Evolutionary conservation across 2,329 filamentous ascomycete genomes (phyloP).

Genomic region (Aspergillus texensis): DNA sequence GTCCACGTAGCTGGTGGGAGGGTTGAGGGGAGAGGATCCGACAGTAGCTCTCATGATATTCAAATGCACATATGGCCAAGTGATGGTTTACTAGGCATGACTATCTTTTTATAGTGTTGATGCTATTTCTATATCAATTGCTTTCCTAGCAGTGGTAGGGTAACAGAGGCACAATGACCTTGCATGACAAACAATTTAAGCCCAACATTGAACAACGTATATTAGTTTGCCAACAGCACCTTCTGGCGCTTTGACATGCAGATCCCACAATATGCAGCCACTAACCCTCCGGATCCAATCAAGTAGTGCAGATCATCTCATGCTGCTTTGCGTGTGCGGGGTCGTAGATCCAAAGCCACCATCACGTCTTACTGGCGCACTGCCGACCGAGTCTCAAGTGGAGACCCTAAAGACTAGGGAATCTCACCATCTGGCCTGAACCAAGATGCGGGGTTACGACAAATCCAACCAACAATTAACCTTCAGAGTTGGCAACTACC

Average conservation of each 20-base stretch:
- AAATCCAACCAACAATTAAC: background rate
- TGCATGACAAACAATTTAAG: no score
- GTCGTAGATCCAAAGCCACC: background rate
- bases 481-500: background rate
- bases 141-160: accelerated
- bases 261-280: background rate
- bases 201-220: no score
- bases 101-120: no score
- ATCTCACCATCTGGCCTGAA: background rate
- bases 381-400: background rate
- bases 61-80: no score
- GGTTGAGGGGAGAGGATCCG: no score
- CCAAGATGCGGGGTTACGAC: background rate
- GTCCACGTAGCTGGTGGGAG: no score
- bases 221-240: background rate
- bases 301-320: background rate
- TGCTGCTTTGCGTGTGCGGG: background rate
- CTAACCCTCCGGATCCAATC: background rate
- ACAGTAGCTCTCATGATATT: no score
- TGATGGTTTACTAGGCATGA: no score
- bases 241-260: background rate
- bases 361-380: background rate
- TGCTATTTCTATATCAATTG: no score
- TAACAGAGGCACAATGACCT: no score
- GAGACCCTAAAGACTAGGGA: no score